Evolutionary conservation across 129 eudicot species (phyloP), one percentile per base, ranked within the genome.

Genomic region (Apium graveolens): DNA sequence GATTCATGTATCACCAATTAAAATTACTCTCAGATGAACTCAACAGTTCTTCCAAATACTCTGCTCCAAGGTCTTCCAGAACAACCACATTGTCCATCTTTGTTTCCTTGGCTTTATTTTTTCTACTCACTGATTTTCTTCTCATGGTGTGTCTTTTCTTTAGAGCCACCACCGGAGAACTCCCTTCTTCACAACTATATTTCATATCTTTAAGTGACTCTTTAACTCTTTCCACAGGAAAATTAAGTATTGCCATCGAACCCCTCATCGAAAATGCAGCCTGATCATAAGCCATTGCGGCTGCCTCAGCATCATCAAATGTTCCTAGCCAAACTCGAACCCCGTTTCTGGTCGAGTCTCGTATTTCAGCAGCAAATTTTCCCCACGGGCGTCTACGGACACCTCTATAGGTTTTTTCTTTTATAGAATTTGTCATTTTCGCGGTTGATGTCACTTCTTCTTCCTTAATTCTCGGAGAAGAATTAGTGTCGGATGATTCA

Each of bases 321-420:
- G 91, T 87, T 10, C 91, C 88, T 3, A 87, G 86, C 91, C 91
- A 87, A 2, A 87, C 88, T 38, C 91, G 74, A 0, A 73, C 80
- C 0, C 91, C 91, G 12, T 82, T 77, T 29, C 88, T 74, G 0
- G 88, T 87, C 17, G 88, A 85, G 48, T 87, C 91, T 29, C 88
- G 44, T 10, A 93, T 93, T 79, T 93, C 98, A 10, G 98, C 98
- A 21, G 98, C 96, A 53, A 51, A 93, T 62, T 90, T 93, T 44
- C 98, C 98, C 98, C 98, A 93, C 11, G 98, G 98, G 75, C 98
- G 88, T 65, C 98, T 45, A 38, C 98, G 76, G 1, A 93, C 98
- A 0, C 98, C 98, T 39, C 96, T 77, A 46, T 90, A 92, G 11
- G 86, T 45, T 81, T 37, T 70, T 70, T 70, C 72, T 12, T 66